phyloP scores from a whole-genome alignment of 805 yeast genomes.

The Grigorovia yakushimaensis region DNA sequence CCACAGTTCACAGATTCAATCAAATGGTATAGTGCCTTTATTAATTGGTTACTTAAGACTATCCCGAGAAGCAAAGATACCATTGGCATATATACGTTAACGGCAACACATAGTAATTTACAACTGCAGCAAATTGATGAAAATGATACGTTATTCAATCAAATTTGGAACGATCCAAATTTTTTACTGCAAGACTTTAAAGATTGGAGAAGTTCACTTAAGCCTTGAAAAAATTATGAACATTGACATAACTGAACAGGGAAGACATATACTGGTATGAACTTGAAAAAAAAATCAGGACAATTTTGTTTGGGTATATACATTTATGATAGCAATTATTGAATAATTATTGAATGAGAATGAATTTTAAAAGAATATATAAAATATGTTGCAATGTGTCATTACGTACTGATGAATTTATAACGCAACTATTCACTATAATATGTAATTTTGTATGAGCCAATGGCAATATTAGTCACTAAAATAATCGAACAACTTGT shows the following conservation, averaged over 20 bases:
- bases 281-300: too few species aligned
- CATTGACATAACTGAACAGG: too few species aligned
- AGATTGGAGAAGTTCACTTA: slow-evolving; percentile 2
- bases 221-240: too few species aligned
- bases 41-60: slow-evolving; percentile 1
- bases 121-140: neutral
- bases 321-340: too few species aligned
- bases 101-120: neutral
- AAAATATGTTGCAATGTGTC: neutral
- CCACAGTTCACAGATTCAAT: slow-evolving; percentile 64
- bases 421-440: neutral
- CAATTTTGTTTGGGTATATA: too few species aligned
- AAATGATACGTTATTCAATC: neutral
- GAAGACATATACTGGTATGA: too few species aligned
- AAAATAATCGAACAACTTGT: slow-evolving; percentile 43
- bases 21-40: slow-evolving; percentile 57
- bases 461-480: slow-evolving; percentile 43
- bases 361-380: too few species aligned
- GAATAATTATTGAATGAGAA: too few species aligned
- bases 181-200: slow-evolving; percentile 2
- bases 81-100: neutral
- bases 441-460: slow-evolving; percentile 29
- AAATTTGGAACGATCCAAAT: neutral
- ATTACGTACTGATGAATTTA: neutral
- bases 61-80: neutral